Base-by-base conservation (phyloP, 257 asterid species). In the Rauvolfia tetraphylla region DNA sequence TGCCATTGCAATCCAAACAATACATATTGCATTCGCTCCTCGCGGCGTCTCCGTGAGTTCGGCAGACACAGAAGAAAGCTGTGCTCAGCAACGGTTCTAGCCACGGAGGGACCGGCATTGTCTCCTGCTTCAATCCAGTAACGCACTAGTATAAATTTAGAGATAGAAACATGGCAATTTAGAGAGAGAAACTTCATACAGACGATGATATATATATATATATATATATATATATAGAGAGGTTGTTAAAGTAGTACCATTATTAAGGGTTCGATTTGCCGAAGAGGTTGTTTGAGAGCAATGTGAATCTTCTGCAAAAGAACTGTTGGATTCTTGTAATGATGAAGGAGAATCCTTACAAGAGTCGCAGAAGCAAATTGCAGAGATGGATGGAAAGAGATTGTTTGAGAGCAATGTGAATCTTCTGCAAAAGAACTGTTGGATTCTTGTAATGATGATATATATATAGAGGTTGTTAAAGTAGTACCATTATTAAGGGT, bases 71-170 rank as follows among this genome's bases (percentile, higher is more conserved):
- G 89, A 95, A 95, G 87, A 95, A 95, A 2, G 79, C 44, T 2
- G 96, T 88, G 77, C 71, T 86, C 11, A 95, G 78, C 72, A 95
- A 79, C 33, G 76, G 85, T 75, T 92, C 99, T 11, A 95, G 87
- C 99, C 99, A 95, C 22, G 98, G 91, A 7, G 99, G 97, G 42
- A 87, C 91, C 91, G 57, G 78, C 97, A 86, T 87, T 86, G 87
- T 75, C 3, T 81, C 84, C 88, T 88, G 81, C 82, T 72, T 2
- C 46, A 75, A 17, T 75, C 75, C 75, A 71, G 61, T 23, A 75
- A 17, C 66, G 65, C 79, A 63, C 41, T 49, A 61, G 66, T 29
- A 34, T 54, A 34, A 49, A 29, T 42, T 25, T 39, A 36, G 31
- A 27, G n/a, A 36, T 53, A 1, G n/a, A 70, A 27, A 7, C 7